These are phyloP conservation scores for Macrocystidia cucumis DNA, from an alignment of 1,284 basidiomycete genomes.

Conservation along the genomic window DNA sequence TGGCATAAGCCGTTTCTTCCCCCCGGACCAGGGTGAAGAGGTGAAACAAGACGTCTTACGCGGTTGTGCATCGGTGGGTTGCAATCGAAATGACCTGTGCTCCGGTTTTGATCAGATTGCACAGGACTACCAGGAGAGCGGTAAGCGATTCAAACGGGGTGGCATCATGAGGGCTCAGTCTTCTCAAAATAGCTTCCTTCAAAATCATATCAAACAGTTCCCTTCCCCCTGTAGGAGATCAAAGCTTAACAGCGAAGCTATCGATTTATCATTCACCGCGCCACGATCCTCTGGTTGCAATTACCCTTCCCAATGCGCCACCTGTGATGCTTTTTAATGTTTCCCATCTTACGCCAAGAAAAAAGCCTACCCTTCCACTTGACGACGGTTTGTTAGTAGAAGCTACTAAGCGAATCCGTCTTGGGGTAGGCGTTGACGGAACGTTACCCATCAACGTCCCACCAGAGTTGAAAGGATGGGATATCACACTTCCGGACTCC, in stretches of 20 bases:
- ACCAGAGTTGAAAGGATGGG: slow-evolving; percentile 8
- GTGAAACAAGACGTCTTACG: slow-evolving; percentile 33
- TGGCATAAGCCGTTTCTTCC: slow-evolving; percentile 57
- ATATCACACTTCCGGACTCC: slow-evolving; percentile 6
- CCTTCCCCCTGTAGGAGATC: slow-evolving; percentile 30
- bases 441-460: slow-evolving; percentile 7
- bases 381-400: slow-evolving; percentile 12
- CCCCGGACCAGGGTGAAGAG: slow-evolving; percentile 26
- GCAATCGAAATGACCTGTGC: background rate
- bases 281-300: slow-evolving; percentile 44
- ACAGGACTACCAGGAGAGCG: slow-evolving; percentile 68
- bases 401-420: no score
- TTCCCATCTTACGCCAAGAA: slow-evolving; percentile 29
- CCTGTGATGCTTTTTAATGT: slow-evolving; percentile 40
- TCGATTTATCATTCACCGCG: slow-evolving; percentile 33
- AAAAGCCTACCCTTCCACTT: slow-evolving; percentile 18
- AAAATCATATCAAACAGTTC: slow-evolving; percentile 45
- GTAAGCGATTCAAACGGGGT: no score
- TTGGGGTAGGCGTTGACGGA: no score
- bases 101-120: slow-evolving; percentile 4
- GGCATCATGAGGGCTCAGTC: no score
- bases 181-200: slow-evolving; percentile 42
- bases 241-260: slow-evolving; percentile 25
- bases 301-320: slow-evolving; percentile 31
- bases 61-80: slow-evolving; percentile 53